A percentile compares a stretch with the other conserved stretches of the same genome.
Evolutionary conservation across 2,329 filamentous ascomycete species (phyloP).

Genomic region (Monosporascus sp.): DNA sequence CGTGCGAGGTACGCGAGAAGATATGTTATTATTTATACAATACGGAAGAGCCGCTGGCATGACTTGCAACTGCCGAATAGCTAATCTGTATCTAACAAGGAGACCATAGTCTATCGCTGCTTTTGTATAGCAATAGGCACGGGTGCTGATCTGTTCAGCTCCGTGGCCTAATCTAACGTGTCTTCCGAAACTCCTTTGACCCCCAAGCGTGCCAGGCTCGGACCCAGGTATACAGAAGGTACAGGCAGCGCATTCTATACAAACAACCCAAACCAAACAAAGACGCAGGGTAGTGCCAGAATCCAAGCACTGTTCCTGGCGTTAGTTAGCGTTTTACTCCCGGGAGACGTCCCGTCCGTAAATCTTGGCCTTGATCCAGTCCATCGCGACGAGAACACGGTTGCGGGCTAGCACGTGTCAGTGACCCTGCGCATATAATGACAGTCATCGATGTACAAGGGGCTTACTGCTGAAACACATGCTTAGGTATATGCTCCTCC

Average conservation of each 20-base stretch:
- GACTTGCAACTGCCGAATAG: background rate
- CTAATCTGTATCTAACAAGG: background rate
- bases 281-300: background rate
- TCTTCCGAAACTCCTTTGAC: background rate
- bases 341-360: constrained; percentile 93
- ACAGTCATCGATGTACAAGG: background rate
- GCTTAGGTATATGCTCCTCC: constrained; percentile 94
- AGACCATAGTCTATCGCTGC: background rate
- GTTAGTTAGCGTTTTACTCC: constrained; percentile 47
- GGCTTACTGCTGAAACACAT: constrained; percentile 99
- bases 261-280: background rate
- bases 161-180: too few relatives aligned
- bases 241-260: background rate
- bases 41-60: background rate
- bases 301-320: background rate
- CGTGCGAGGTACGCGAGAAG: background rate
- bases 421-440: background rate
- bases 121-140: background rate
- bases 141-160: too few relatives aligned
- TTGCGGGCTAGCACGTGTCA: constrained; percentile 65
- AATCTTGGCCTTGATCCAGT: constrained; percentile 95
- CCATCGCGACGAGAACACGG: constrained; percentile 83
- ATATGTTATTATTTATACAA: background rate
- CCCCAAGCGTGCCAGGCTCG: background rate
- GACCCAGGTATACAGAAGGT: background rate